Conservation (phyloP, 1,139 yeast genomes). For the Debaryomycetaceae sp. region DNA sequence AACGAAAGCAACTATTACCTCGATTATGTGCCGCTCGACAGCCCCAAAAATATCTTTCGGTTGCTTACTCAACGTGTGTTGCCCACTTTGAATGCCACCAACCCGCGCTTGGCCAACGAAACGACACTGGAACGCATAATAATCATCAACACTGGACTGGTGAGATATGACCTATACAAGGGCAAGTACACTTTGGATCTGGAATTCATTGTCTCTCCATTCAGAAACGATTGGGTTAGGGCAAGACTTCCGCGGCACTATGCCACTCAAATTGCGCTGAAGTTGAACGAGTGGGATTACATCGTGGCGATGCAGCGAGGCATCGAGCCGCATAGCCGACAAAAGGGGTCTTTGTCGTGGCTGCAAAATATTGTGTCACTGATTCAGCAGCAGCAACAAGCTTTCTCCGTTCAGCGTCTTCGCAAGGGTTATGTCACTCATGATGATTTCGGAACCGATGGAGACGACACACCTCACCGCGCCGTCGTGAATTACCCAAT, state of each 20-base stretch:
- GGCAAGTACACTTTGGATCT: slow-evolving; percentile 83
- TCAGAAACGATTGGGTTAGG: slow-evolving; percentile 71
- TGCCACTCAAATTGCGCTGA: slow-evolving; percentile 44
- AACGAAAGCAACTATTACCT: slow-evolving; percentile 57
- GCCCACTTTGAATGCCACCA: slow-evolving; percentile 40
- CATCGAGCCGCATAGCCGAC: slow-evolving; percentile 13
- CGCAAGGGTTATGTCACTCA: slow-evolving; percentile 69
- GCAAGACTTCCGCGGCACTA: slow-evolving; percentile 48
- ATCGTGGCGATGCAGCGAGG: slow-evolving; percentile 22
- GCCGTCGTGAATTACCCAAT: slow-evolving; percentile 55
- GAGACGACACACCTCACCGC: slow-evolving; percentile 84
- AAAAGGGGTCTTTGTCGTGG: slow-evolving; percentile 12
- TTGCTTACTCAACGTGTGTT: slow-evolving; percentile 58
- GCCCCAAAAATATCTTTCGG: slow-evolving; percentile 55
- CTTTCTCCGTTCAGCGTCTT: neutral
- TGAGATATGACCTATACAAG: slow-evolving; percentile 81
- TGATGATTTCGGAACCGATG: slow-evolving; percentile 80
- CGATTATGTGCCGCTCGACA: slow-evolving; percentile 63
- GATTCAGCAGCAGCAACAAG: slow-evolving; percentile 5
- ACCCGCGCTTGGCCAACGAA: slow-evolving; percentile 6
- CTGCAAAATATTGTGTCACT: neutral
- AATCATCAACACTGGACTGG: slow-evolving; percentile 81
- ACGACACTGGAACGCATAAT: slow-evolving; percentile 54
- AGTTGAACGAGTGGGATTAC: slow-evolving; percentile 48
- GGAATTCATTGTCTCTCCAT: slow-evolving; percentile 82